Conservation (phyloP, 2,329 filamentous ascomycete species). For the Botrytis galanthina region DNA sequence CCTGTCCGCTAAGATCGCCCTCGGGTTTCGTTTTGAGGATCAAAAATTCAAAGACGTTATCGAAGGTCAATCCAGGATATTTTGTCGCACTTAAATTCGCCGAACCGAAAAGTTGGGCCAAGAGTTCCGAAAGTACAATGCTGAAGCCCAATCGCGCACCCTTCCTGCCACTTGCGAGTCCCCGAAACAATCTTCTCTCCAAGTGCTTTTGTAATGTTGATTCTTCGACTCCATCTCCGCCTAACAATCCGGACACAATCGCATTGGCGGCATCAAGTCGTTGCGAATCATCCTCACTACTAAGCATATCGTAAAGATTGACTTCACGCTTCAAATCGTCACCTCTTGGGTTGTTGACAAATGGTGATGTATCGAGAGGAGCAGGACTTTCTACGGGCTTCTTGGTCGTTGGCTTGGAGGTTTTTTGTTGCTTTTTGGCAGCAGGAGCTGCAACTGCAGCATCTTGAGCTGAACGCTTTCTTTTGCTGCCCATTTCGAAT, state of each 20-base stretch:
- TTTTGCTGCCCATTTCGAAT: constrained; percentile 44
- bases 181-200: constrained; percentile 72
- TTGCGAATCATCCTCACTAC: constrained; percentile 56
- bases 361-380: constrained; percentile 41
- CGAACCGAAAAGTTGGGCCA: constrained; percentile 66
- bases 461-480: constrained; percentile 42
- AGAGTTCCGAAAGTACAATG: constrained; percentile 77
- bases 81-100: constrained; percentile 44
- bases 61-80: constrained; percentile 57
- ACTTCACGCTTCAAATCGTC: constrained; percentile 59
- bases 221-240: constrained; percentile 50
- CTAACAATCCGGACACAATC: constrained; percentile 56
- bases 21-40: constrained; percentile 54
- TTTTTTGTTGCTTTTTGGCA: constrained; percentile 34
- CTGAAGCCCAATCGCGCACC: constrained; percentile 87
- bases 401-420: constrained; percentile 6
- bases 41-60: constrained; percentile 52
- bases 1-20: constrained; percentile 61
- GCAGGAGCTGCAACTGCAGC: constrained; percentile 25
- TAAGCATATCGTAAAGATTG: constrained; percentile 58
- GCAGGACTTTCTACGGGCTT: constrained; percentile 23
- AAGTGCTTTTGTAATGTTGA: constrained; percentile 56
- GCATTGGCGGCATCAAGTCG: constrained; percentile 58
- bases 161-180: constrained; percentile 86
- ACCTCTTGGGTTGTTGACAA: constrained; percentile 51